These are phyloP conservation scores for Thielaviopsis punctulata DNA, from an alignment of 2,329 filamentous ascomycete genomes.

Conservation along the genomic window DNA sequence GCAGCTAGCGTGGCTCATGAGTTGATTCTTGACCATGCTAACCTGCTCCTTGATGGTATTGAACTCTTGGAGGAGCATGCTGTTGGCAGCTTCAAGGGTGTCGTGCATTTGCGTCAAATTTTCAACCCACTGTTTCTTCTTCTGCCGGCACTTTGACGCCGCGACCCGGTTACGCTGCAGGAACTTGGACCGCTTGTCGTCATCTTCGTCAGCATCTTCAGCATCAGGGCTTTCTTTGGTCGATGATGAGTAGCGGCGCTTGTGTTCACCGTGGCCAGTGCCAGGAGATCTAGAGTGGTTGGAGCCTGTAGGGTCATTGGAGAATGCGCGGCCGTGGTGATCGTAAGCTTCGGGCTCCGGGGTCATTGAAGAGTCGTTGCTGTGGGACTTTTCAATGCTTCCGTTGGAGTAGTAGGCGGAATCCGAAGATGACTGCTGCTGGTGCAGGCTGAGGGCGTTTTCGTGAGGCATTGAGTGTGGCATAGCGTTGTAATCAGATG, in stretches of 20 bases:
- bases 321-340: not conserved
- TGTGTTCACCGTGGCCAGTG: not conserved
- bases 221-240: not conserved
- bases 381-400: not conserved
- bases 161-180: conserved; percentile 56
- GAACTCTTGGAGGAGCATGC: conserved; percentile 26
- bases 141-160: conserved; percentile 57
- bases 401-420: not conserved
- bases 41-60: conserved; percentile 27
- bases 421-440: not conserved
- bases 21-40: conserved; percentile 29
- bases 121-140: conserved; percentile 38
- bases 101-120: conserved; percentile 30
- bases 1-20: conserved; percentile 36
- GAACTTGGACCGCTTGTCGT: conserved; percentile 24
- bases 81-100: conserved; percentile 27
- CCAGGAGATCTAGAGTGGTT: not conserved
- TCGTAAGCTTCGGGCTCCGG: not conserved
- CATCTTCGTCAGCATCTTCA: not conserved
- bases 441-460: not conserved
- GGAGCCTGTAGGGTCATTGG: not conserved
- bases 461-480: not conserved
- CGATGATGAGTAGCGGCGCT: not conserved
- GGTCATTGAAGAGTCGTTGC: not conserved
- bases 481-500: not conserved